These are phyloP conservation scores for Coffea humblotiana DNA, from an alignment of 305 asterid species.

Conservation along the genomic window DNA sequence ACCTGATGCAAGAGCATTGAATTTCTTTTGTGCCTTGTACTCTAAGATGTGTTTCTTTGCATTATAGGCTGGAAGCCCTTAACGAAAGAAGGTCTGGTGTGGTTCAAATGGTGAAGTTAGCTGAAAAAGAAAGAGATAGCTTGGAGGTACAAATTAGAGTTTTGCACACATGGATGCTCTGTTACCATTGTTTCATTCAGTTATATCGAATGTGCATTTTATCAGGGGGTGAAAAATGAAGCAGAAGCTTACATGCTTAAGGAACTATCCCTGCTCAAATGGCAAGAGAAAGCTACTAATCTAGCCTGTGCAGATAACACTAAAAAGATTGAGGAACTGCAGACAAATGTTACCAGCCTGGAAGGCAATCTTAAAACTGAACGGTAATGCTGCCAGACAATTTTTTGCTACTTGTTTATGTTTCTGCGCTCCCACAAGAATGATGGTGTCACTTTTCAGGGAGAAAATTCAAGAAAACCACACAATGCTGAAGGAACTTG, in stretches of 20 bases:
- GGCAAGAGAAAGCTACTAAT: constrained; percentile 93
- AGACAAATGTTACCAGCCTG: constrained; percentile 51
- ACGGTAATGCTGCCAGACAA: constrained; percentile 44
- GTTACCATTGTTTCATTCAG: constrained; percentile 2
- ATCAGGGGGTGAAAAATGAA: constrained; percentile 85
- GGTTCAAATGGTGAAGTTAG: constrained; percentile 96
- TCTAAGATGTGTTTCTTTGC: constrained; percentile 7
- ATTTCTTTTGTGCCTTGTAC: constrained; percentile 8
- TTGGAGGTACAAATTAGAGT: constrained; percentile 60
- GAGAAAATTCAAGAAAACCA: constrained; percentile 71
- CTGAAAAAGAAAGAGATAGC: constrained; percentile 94
- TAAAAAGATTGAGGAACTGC: constrained; percentile 53
- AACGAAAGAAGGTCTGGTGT: constrained; percentile 88
- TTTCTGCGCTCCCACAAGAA: constrained; percentile 12
- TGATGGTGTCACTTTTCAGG: constrained; percentile 45
- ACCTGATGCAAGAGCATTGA: neutral
- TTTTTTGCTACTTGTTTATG: neutral
- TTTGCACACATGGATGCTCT: constrained; percentile 14
- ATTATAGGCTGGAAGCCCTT: constrained; percentile 71
- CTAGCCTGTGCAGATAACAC: constrained; percentile 71
- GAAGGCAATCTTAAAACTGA: constrained; percentile 72
- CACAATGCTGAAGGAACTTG: constrained; percentile 70
- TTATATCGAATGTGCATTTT: constrained; percentile 12
- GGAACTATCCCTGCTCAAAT: constrained; percentile 73
- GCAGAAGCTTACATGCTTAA: constrained; percentile 97